Evolutionary conservation across 1,284 basidiomycete genomes (phyloP).

Genomic region (Sphagnurus paluster): DNA sequence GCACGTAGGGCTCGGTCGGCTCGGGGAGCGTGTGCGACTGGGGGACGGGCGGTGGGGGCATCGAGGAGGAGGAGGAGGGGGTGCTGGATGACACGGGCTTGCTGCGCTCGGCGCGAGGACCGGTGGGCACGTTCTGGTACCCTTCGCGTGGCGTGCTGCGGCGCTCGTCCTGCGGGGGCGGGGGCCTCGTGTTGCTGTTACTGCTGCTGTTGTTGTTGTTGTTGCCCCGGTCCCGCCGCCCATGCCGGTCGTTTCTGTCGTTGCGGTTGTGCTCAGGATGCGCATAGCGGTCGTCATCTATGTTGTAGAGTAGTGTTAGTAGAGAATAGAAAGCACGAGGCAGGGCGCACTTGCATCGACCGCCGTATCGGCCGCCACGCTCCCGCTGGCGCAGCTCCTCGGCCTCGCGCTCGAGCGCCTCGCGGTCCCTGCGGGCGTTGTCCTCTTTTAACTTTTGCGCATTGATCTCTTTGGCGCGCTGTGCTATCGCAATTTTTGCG

Average conservation of each 20-base stretch:
- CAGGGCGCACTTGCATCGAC: conserved; percentile 46
- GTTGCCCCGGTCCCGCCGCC: conserved; percentile 27
- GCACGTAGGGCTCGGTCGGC: conserved; percentile 52
- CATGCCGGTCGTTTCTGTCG: conserved; percentile 10
- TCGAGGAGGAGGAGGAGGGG: conserved; percentile 49
- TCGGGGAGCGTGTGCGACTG: conserved; percentile 30
- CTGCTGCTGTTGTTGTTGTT: too few species aligned
- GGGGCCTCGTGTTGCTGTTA: conserved; percentile 33
- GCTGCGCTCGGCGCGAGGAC: conserved; percentile 73
- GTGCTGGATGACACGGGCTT: conserved; percentile 39
- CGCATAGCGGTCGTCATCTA: conserved; percentile 65
- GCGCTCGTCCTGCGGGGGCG: conserved; percentile 33
- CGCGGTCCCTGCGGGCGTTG: conserved; percentile 54
- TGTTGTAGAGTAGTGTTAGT: conserved; percentile 11
- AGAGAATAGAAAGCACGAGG: too few species aligned
- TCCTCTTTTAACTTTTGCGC: conserved; percentile 68
- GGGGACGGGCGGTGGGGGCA: conserved; percentile 35
- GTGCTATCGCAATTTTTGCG: conserved; percentile 83
- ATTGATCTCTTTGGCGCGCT: conserved; percentile 78
- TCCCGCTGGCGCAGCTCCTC: conserved; percentile 59
- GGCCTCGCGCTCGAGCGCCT: conserved; percentile 73
- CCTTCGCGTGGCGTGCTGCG: conserved; percentile 38
- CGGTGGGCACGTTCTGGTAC: conserved; percentile 76
- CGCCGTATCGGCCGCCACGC: conserved; percentile 26
- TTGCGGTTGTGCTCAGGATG: conserved; percentile 50